Base-by-base conservation (phyloP, 2,329 filamentous ascomycete genomes). In the Sporothrix variecibatus region DNA sequence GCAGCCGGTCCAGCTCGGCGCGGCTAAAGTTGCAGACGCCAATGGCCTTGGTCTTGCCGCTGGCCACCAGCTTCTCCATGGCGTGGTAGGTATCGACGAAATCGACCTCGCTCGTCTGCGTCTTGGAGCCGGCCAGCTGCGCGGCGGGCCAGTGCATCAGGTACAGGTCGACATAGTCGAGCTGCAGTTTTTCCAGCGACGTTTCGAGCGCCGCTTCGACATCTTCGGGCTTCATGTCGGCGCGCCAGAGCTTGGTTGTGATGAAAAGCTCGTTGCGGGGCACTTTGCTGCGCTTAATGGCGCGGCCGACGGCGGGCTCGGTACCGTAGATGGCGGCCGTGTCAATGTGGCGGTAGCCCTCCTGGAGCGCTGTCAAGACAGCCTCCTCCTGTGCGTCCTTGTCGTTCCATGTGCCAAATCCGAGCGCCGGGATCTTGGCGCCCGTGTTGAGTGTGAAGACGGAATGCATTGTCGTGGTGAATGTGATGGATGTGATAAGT, bases 251-350 rank as follows among this genome's bases (percentile, higher is more conserved):
- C 74, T 91, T 93, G 73, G 86, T 85, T 82, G 75, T 83, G 89
- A 84, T 93, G 93, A 88, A 92, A 74, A 92, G 79, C 12, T 90
- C 84, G 20, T 82, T 81, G 43, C 87, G 84, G 1, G 86, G 82
- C 15, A 92, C 77, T 0, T 84, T 84, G 11, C 86, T 88, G 72
- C 86, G 79, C 26, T 82, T 83, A 49, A 91, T 81, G 0, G 89
- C 89, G 56, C 86, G 82, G 3, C 90, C 90, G 71, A 92, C 89
- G 78, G 89, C 84, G 7, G 80, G 78, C 78, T 92, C 90, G 76
- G 92, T 92, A 68, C 81, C 86, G 78, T 92, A 92, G 81, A 89
- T 88, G 79, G 92, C 89, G 0, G 89, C 90, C 3, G 89, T 87
- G 79, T 89, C 87, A 68, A 89, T 86, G 77, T 88, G 86, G 58